Conservation (phyloP, 495 filamentous ascomycete species). For the Lophium mytilinum region DNA sequence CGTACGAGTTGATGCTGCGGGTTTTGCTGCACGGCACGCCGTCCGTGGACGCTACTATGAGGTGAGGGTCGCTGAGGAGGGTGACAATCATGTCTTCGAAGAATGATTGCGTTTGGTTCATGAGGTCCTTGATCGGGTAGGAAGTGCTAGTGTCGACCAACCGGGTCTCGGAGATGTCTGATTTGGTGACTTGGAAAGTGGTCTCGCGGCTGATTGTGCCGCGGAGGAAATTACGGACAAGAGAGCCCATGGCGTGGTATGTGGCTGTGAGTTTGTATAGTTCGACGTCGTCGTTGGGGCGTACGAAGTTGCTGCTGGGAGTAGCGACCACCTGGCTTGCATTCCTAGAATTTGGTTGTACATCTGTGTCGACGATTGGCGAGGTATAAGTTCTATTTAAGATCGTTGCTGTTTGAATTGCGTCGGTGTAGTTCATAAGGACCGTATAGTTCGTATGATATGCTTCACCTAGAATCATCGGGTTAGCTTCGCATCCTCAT, state of each 20-base stretch:
- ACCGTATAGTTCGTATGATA: constrained; percentile 31
- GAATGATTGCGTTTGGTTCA: constrained; percentile 17
- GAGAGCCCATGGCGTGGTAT: constrained; percentile 31
- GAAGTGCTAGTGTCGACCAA: constrained; percentile 28
- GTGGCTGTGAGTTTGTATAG: constrained; percentile 29
- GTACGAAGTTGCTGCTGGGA: constrained; percentile 10
- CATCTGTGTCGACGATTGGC: constrained; percentile 20
- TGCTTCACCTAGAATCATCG: constrained; percentile 1
- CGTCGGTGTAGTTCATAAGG: constrained; percentile 15
- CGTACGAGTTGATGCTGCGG: constrained; percentile 28
- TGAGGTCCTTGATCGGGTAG: constrained; percentile 26
- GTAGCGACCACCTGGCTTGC: not conserved
- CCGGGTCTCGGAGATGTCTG: constrained; percentile 30
- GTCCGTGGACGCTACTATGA: constrained; percentile 25
- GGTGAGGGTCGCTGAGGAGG: constrained; percentile 31
- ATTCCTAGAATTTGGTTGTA: not conserved
- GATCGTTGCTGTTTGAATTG: constrained; percentile 7
- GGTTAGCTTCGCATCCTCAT: too few species aligned
- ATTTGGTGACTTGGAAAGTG: constrained; percentile 25
- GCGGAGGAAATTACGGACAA: constrained; percentile 28
- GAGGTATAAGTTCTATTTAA: constrained; percentile 11
- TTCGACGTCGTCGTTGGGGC: constrained; percentile 10
- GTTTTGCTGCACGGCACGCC: constrained; percentile 22
- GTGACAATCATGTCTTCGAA: constrained; percentile 36
- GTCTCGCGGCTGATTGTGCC: constrained; percentile 25